Evolutionary conservation across 2,329 filamentous ascomycete genomes (phyloP), one percentile per base, ranked within the genome.

Genomic region (Fusarium sp.): DNA sequence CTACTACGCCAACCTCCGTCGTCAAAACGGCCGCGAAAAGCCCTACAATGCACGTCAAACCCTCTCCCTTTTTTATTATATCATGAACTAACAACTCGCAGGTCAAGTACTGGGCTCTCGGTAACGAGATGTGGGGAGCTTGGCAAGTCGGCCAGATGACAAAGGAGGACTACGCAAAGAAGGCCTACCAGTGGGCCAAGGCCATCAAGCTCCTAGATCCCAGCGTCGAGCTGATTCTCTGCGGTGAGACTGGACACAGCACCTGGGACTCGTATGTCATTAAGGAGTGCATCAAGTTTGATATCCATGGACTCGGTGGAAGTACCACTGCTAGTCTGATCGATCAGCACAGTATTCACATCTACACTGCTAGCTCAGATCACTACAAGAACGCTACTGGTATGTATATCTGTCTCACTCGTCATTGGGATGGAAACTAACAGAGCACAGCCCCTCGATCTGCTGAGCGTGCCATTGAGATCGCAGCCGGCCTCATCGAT

Each of bases 71-170:
- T 9, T 0, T 24, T 7, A 24, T 7, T 24, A 3, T 13, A 6
- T 1, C 11, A 14, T 28, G 30, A 24, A 24, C 43, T 62, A 37
- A 59, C 46, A 33, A 3, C 8, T 8, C 52, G 10, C 35, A 78
- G 77, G 83, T 94, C 73, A 93, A 92, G 79, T 95, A 94, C 83
- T 96, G 92, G 92, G 92, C 91, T 3, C 86, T 96, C 26, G 92
- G 92, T 11, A 96, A 96, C 78, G 89, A 91, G 76, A 83, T 85
- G 77, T 91, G 86, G 85, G 89, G 89, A 6, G 85, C 87, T 19
- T 90, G 84, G 84, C 89, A 91, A 77, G 86, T 92, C 60, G 88
- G 84, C 70, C 87, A 91, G 78, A 86, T 88, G 83, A 90, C 88
- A 67, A 88, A 90, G 76, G 88, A 90, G 72, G 87, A 87, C 79